Evolutionary conservation across 495 filamentous ascomycete species (phyloP), one percentile per base, ranked within the genome.

Genomic region (Podospora comata): DNA sequence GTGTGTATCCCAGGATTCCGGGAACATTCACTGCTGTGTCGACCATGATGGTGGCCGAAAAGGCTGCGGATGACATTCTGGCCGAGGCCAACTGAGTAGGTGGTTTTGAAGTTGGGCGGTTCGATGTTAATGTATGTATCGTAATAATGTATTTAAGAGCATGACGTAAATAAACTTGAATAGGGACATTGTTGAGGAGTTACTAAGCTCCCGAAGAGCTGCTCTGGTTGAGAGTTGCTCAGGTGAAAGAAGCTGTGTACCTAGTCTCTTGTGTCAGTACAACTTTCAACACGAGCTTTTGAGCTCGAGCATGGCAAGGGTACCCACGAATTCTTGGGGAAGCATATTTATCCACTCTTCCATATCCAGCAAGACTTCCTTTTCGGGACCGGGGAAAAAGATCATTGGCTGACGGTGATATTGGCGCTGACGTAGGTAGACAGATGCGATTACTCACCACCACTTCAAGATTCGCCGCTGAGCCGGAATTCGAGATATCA

Each of bases 31-130:
- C 84, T 27, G 79, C 76, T 0, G 66, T 85, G 16, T 78, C 85
- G 0, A 87, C 85, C 13, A 87, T 85, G 54, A 84, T 89, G 78
- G 78, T 86, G 19, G 85, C 80, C 30, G 87, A 90, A 78, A 90
- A 89, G 79, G 88, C 87, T 9, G 76, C 76, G 2, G 72, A 71
- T 28, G 76, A 76, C 39, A 78, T 78, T 23, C 48, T 74, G 62
- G 44, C n/a, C 6, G 71, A 54, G 39, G 15, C 66, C 60, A 54
- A 65, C 55, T 65, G 13, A 54, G 26, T 5, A 5, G 48, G 26
- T 5, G 18, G 48, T 65, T 13, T 48, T 48, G 15, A 48, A 11
- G 13, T 3, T 48, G 7, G 15, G 30, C 4, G 30, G 30, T 23
- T 39, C 15, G 39, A 13, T 48, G 39, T 48, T 6, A 48, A 16